Base-by-base conservation (phyloP, 352 stramenopile species). In the Globisporangium cylindrosporum region DNA sequence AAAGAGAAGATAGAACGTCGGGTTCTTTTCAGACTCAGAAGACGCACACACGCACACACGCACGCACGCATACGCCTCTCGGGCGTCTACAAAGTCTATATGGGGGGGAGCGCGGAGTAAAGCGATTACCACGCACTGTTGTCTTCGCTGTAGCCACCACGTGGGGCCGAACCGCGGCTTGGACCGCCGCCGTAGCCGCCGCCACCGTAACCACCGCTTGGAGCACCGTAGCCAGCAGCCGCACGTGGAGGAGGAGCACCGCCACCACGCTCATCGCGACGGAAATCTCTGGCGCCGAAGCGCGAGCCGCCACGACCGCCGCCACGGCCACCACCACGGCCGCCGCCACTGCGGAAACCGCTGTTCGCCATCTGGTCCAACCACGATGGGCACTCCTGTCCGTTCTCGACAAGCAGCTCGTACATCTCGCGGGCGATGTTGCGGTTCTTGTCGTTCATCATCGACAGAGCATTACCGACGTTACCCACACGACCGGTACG, bases 361-460 rank as follows among this genome's bases (percentile, higher is more conserved):
- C 84, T 97, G 74, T 84, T 88, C 34, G 85, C 92, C 94, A 99
- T 98, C 73, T 98, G 90, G 69, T 97, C 96, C 49, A 99, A 73
- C 86, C 95, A 99, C 25, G 80, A 60, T 29, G 97, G 97, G 62
- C 97, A 87, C 66, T 99, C 95, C 77, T 99, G 97, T 25, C 94
- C 88, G 76, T 98, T 99, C 78, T 99, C 95, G 22, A 94, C 82
- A 34, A 99, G 84, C 66, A 99, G 67, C 22, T 99, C 97, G 78
- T 98, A 94, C 53, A 99, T 91, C 68, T 99, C 97, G 43, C 95
- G 88, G 27, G 95, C 93, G 60, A 99, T 95, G 81, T 98, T 99
- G 57, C 89, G 79, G 86, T 99, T 99, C 75, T 98, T 98, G 65
- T 99, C 97, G 81, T 99, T 99, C 71, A 99, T 94, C 84, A 99